Evolutionary conservation across 2,329 filamentous ascomycete genomes (phyloP).

Genomic region (Sclerotinia trifoliorum): DNA sequence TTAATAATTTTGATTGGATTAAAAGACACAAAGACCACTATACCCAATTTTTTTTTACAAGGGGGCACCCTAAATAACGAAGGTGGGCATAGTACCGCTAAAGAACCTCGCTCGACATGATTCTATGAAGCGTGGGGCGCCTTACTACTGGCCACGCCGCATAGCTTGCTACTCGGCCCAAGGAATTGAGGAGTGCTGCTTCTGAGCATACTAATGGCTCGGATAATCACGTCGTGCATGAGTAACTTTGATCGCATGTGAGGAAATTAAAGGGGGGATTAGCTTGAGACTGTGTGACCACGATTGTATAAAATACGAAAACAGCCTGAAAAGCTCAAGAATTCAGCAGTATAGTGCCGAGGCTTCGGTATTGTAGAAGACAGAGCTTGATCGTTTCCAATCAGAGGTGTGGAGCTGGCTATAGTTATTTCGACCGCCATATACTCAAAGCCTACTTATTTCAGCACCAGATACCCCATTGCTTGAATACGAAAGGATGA

Average conservation of each 20-base stretch:
- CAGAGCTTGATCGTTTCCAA: not conserved
- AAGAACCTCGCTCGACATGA: not conserved
- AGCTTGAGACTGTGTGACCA: not conserved
- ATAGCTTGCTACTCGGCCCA: not conserved
- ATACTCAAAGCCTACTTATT: no score
- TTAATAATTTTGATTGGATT: not conserved
- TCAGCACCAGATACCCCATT: not conserved
- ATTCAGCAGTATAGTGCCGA: not conserved
- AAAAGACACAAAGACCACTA: not conserved
- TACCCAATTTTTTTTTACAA: not conserved
- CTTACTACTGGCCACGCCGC: not conserved
- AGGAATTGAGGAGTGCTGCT: no score
- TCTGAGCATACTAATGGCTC: not conserved
- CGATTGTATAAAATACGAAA: not conserved
- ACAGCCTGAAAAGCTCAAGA: not conserved
- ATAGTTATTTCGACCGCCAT: no score
- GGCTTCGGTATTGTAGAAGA: not conserved
- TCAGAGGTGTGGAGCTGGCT: not conserved
- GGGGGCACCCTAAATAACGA: no score
- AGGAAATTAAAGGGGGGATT: conserved; percentile 13
- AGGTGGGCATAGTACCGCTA: not conserved
- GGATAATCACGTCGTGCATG: conserved; percentile 1
- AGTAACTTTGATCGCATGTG: not conserved
- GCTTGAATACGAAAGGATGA: not conserved
- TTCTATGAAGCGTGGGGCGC: not conserved